A percentile compares a stretch with the other conserved stretches of the same genome.
Conservation (phyloP, 2,329 filamentous ascomycete genomes). For the Clonostachys rosea region DNA sequence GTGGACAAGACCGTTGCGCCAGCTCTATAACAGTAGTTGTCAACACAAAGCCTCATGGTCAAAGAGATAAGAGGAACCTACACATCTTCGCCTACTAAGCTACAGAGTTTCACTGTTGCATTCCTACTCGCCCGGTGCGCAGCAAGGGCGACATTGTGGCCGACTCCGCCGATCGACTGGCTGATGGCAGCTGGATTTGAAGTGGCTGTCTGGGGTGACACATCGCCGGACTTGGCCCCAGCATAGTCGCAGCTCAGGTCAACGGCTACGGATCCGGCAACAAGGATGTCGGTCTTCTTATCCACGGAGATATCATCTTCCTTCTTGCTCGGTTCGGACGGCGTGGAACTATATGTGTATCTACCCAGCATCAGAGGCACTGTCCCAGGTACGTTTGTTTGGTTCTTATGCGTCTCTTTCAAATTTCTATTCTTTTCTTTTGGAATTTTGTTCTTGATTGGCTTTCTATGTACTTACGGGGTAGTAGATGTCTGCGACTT, state of each 20-base stretch:
- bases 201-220: slow-evolving; percentile 58
- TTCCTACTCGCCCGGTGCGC: slow-evolving; percentile 62
- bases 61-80: slow-evolving; percentile 23
- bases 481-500: slow-evolving; percentile 17
- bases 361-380: no score
- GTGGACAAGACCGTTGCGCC: slow-evolving; percentile 68
- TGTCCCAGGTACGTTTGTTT: no score
- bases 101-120: slow-evolving; percentile 67
- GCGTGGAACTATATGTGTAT: not conserved
- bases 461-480: slow-evolving; percentile 23
- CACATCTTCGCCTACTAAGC: slow-evolving; percentile 75
- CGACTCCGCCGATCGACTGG: slow-evolving; percentile 86
- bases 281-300: slow-evolving; percentile 61
- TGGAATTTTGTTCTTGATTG: no score
- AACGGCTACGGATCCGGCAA: slow-evolving; percentile 85
- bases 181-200: slow-evolving; percentile 81
- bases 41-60: not conserved
- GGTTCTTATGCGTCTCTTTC: no score
- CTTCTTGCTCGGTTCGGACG: slow-evolving; percentile 1
- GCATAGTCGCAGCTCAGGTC: slow-evolving; percentile 80
- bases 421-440: no score
- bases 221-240: slow-evolving; percentile 14
- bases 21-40: slow-evolving; percentile 37
- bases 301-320: slow-evolving; percentile 4
- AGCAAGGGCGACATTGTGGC: slow-evolving; percentile 85